Base-by-base conservation (phyloP, 2,329 filamentous ascomycete genomes). In the Fusarium tricinctum region DNA sequence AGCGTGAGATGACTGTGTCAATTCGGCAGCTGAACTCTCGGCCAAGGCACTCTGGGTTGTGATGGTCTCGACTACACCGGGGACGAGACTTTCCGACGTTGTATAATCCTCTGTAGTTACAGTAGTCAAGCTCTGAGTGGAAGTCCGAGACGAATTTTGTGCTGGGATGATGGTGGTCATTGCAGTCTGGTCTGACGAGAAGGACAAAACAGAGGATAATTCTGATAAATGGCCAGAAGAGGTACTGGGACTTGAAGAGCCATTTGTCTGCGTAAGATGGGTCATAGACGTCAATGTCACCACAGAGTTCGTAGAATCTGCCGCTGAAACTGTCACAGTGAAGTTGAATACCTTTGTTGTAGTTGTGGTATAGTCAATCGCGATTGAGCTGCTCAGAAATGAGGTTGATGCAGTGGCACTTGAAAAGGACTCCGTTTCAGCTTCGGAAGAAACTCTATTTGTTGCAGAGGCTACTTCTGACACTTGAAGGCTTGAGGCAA, bases 261-360 rank as follows among this genome's bases (percentile, higher is more conserved):
- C 35, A 23, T 30, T 20, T 12, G 28, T 40, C 5, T 17, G 14
- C 6, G 38, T 15, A 10, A 35, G 23, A 35, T 66, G 43, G 26
- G 32, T 22, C 9, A 39, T 49, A 10, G 54, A 49, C 6, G 35
- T 22, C 3, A 19, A 39, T 15, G 32, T 28, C 12, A 32, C 17
- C 12, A 23, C 40, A 33, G 42, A 61, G 8, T 14, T 30, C 8
- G 50, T 50, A 23, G 39, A 30, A 10, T 32, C 33, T n/a, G 13
- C 13, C 5, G 19, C 8, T 9, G 63, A 50, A n/a, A 60, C 26
- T 28, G 63, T 68, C 23, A 65, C 47, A 17, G 67, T 70, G 20
- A 60, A 28, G 49, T 55, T 70, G 13, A 70, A 19, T 12, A 57
- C n/a, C 32, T 54, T 33, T 19, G 67, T 70, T 19, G 54, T 70